Evolutionary conservation across 805 yeast genomes (phyloP).

Genomic region (Saccharomycopsis javanensis): DNA sequence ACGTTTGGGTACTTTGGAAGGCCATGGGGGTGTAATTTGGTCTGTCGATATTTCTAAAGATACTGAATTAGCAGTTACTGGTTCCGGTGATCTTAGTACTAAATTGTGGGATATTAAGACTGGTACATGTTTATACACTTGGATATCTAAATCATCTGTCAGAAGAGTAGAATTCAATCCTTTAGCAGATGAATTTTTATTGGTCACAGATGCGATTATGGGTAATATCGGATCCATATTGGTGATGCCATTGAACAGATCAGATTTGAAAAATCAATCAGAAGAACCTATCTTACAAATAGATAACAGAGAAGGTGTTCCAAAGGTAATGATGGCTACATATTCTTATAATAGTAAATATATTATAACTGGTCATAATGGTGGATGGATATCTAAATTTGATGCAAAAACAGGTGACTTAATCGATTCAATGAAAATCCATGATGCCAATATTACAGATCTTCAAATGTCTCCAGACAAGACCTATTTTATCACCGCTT

Average conservation of each 20-base stretch:
- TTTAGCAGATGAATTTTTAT: slow-evolving; percentile 52
- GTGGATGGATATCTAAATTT: slow-evolving; percentile 76
- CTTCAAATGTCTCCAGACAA: slow-evolving; percentile 80
- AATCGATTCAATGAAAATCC: slow-evolving; percentile 49
- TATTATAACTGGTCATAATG: slow-evolving; percentile 80
- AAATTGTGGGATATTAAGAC: slow-evolving; percentile 76
- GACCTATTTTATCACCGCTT: slow-evolving; percentile 84
- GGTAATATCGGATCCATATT: slow-evolving; percentile 71
- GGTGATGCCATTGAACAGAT: slow-evolving; percentile 51
- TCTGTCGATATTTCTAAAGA: slow-evolving; percentile 75
- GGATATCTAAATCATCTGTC: slow-evolving; percentile 76
- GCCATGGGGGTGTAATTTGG: slow-evolving; percentile 93
- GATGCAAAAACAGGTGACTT: slow-evolving; percentile 69
- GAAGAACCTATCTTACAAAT: slow-evolving; percentile 52
- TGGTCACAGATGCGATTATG: slow-evolving; percentile 87
- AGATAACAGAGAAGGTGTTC: slow-evolving; percentile 47
- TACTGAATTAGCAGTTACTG: slow-evolving; percentile 69
- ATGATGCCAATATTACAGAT: slow-evolving; percentile 75
- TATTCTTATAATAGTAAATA: slow-evolving; percentile 72
- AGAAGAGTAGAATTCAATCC: slow-evolving; percentile 84
- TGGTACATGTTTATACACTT: slow-evolving; percentile 66
- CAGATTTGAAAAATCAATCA: slow-evolving; percentile 37
- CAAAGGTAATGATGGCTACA: slow-evolving; percentile 71
- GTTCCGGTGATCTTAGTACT: slow-evolving; percentile 80
- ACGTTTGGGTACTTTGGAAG: slow-evolving; percentile 83